Conservation (phyloP, 75 land plant species). For the Sequoiadendron giganteum region DNA sequence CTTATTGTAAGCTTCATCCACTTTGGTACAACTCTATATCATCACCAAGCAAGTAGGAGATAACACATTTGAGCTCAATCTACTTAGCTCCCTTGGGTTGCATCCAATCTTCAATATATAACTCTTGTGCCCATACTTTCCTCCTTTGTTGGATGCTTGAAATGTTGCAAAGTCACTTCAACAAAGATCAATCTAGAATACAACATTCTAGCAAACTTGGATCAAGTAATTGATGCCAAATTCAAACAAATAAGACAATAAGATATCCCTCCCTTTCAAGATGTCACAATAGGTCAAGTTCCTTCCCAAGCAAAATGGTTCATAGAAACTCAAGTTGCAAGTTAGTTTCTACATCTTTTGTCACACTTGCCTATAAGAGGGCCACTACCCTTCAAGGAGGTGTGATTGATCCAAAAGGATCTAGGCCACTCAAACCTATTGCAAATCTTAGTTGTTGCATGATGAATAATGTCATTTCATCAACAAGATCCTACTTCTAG, state of each 20-base stretch:
- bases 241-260: not conserved
- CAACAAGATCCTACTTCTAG: too few species aligned
- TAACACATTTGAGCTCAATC: not conserved
- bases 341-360: too few species aligned
- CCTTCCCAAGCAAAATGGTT: too few species aligned
- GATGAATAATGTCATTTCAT: too few species aligned
- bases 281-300: too few species aligned
- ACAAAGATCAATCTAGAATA: not conserved
- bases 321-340: too few species aligned
- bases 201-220: not conserved
- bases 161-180: slow-evolving; percentile 20
- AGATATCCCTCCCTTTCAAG: not conserved
- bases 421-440: too few species aligned
- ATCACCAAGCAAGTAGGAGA: not conserved
- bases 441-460: too few species aligned
- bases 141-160: slow-evolving; percentile 29
- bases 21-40: not conserved
- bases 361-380: too few species aligned
- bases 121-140: slow-evolving; percentile 12
- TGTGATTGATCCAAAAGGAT: too few species aligned
- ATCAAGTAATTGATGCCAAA: not conserved
- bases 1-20: not conserved
- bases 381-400: too few species aligned
- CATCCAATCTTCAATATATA: not conserved
- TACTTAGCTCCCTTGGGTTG: not conserved